Base-by-base conservation (phyloP, 495 filamentous ascomycete genomes). In the Tetracladium setigerum region DNA sequence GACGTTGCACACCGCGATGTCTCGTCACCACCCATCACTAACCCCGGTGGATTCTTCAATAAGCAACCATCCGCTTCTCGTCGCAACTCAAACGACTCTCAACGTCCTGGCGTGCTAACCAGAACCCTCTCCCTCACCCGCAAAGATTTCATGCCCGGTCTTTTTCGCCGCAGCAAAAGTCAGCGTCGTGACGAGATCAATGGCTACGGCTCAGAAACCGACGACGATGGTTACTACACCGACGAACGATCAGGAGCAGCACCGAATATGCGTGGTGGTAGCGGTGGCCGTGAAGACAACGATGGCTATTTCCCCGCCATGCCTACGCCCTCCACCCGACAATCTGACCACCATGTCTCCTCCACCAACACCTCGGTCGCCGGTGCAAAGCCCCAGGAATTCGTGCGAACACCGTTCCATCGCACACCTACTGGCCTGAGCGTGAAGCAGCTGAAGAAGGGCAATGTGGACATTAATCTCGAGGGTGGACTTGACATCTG, bases 401-500 rank as follows among this genome's bases (percentile, higher is more conserved):
- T 44, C 3, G 41, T 54, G 7, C 64, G 31, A 69, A 67, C 41
- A 67, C 79, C 44, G 0, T 89, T 89, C 72, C 81, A 81, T 43
- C 82, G 87, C 16, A 79, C 81, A 14, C 82, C 87, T 13, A 91
- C 86, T 0, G 78, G 79, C 15, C 65, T 88, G 6, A 78, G 74
- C 36, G 65, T 72, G 12, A 87, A 83, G 61, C 73, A 81, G 22
- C 55, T 62, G 5, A 66, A 62, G 19, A 70, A 63, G 53, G 69
- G 67, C 2, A 61, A 64, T 33, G 54, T 62, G 9, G 67, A 64
- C 3, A 63, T 81, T 19, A 76, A 94, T 52, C 71, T 95, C 0
- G 70, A 86, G 51, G 81, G 81, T 35, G 89, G 87, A 2, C 69
- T 98, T 17, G 88, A 95, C 42, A 79, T 98, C 22, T 82, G 75